These are phyloP conservation scores for Alternaria metachromatica DNA, from an alignment of 2,329 filamentous ascomycete genomes.

Conservation along the genomic window DNA sequence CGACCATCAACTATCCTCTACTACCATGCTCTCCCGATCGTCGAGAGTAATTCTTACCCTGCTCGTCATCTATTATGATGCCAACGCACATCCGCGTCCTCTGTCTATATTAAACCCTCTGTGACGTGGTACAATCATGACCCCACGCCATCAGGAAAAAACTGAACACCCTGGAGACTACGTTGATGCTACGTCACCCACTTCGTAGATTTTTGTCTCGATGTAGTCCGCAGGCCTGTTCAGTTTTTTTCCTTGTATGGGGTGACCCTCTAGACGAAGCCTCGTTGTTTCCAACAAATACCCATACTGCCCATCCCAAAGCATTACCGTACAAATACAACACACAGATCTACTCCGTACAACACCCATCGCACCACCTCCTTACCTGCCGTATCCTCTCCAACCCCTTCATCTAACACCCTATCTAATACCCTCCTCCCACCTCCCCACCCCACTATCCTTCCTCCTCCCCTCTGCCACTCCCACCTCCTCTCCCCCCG, in stretches of 20 bases:
- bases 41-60: background rate
- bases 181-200: too few relatives aligned
- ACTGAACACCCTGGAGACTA: too few relatives aligned
- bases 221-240: too few relatives aligned
- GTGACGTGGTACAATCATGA: background rate
- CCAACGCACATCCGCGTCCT: too few relatives aligned
- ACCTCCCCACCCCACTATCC: constrained; percentile 27
- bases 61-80: background rate
- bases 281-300: too few relatives aligned
- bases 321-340: background rate
- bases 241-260: too few relatives aligned
- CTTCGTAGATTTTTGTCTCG: too few relatives aligned
- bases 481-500: constrained; percentile 17
- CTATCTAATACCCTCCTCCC: constrained; percentile 33
- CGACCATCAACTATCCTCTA: background rate
- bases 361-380: background rate
- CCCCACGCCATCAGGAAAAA: too few relatives aligned
- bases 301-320: background rate
- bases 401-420: constrained; percentile 16
- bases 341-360: background rate
- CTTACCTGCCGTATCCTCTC: too few relatives aligned
- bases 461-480: constrained; percentile 9
- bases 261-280: too few relatives aligned
- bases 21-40: background rate
- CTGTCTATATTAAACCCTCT: background rate